phyloP scores from a whole-genome alignment of 805 yeast genomes.

The Kodamaea hsintzibuensis region DNA sequence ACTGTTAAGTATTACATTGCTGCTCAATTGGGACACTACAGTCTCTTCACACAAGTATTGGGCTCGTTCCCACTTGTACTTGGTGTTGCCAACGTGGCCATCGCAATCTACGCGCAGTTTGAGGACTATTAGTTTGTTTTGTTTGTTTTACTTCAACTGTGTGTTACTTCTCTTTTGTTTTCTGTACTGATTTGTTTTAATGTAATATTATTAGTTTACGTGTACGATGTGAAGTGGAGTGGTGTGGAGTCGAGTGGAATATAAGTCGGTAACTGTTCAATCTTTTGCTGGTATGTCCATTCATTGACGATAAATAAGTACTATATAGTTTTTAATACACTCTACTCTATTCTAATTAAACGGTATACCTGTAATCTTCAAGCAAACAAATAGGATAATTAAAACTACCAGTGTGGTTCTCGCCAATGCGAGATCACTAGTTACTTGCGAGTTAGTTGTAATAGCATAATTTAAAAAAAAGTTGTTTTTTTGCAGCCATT shows the following conservation, averaged over 20 bases:
- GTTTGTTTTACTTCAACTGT: not conserved
- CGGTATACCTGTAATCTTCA: too few relatives aligned
- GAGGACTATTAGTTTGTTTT: slow-evolving; percentile 35
- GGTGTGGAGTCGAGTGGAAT: not conserved
- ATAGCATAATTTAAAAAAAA: not conserved
- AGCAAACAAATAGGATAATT: too few relatives aligned
- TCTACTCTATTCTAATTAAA: not conserved
- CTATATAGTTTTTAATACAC: not conserved
- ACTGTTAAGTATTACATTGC: slow-evolving; percentile 32
- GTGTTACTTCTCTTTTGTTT: not conserved
- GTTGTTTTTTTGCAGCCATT: not conserved
- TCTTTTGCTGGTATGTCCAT: too few relatives aligned
- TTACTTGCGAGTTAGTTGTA: too few relatives aligned
- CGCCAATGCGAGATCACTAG: too few relatives aligned
- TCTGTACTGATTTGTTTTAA: slow-evolving; percentile 6
- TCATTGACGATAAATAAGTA: too few relatives aligned
- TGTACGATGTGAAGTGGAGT: not conserved
- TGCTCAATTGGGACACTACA: slow-evolving; percentile 38
- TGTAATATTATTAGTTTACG: slow-evolving; percentile 6
- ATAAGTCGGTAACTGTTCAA: too few relatives aligned
- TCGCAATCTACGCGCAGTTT: slow-evolving; percentile 54
- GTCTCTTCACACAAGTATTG: slow-evolving; percentile 37
- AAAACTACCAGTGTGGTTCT: too few relatives aligned
- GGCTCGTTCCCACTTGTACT: slow-evolving; percentile 50
- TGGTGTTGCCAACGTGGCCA: slow-evolving; percentile 45